Conservation (phyloP, 148 eudicot genomes). For the Mesembryanthemum crystallinum region DNA sequence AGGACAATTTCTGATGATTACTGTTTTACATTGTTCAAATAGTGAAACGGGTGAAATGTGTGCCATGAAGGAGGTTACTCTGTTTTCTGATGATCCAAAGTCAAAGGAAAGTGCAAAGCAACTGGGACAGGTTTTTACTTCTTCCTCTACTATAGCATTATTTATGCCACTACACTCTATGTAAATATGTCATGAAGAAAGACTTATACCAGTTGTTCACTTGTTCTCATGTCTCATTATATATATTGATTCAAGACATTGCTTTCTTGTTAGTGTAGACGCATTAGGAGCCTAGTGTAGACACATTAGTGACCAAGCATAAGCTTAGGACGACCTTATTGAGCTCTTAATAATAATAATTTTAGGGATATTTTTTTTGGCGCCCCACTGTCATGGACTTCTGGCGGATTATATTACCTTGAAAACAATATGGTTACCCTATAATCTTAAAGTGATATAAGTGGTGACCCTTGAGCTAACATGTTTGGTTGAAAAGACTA, state of each 20-base stretch:
- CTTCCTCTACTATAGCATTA: not conserved
- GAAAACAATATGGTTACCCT: no score
- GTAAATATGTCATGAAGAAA: not conserved
- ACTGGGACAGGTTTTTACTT: slow-evolving; percentile 62
- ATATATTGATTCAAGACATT: no score
- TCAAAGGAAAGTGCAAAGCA: slow-evolving; percentile 98
- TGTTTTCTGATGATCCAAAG: slow-evolving; percentile 86
- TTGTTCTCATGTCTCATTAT: not conserved
- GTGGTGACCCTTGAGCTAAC: no score
- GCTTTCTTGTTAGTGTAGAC: not conserved
- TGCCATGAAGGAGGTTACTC: slow-evolving; percentile 98
- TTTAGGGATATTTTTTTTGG: no score
- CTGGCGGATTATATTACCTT: no score
- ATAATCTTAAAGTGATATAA: no score
- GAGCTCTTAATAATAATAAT: no score
- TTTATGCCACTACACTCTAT: not conserved
- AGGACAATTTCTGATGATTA: slow-evolving; percentile 12
- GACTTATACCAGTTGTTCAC: not conserved
- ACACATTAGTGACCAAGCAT: not conserved
- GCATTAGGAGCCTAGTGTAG: not conserved
- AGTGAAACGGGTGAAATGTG: slow-evolving; percentile 99
- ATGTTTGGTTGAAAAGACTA: no score
- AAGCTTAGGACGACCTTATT: no score
- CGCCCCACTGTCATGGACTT: no score
- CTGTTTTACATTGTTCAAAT: slow-evolving; percentile 17